A percentile compares a stretch with the other conserved stretches of the same genome.
Conservation (phyloP, 345 rosid species). For the Pistacia integerrima region DNA sequence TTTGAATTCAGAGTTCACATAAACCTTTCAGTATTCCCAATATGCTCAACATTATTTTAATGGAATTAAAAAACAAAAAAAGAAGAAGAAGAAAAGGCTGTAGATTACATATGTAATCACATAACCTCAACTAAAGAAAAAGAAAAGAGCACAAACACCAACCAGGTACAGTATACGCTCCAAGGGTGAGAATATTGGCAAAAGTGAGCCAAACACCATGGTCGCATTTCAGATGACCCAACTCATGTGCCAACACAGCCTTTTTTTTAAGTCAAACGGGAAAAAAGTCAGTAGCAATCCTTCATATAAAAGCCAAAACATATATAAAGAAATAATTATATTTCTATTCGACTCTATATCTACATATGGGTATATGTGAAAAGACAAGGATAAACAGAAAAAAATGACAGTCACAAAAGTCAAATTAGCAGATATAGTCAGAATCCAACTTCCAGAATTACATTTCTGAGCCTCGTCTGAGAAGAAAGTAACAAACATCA, state of each 20-base stretch:
- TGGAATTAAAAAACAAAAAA: neutral
- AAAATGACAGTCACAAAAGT: neutral
- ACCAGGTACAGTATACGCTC: constrained; percentile 95
- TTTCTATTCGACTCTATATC: neutral
- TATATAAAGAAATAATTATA: constrained; percentile 4
- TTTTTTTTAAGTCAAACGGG: constrained; percentile 26
- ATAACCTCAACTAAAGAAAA: constrained; percentile 10
- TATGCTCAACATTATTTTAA: neutral
- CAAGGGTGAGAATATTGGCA: constrained; percentile 90
- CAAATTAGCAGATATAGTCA: neutral
- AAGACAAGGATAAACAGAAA: constrained; percentile 5
- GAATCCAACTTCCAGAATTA: neutral
- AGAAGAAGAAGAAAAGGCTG: neutral
- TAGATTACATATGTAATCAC: neutral
- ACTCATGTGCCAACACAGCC: constrained; percentile 98
- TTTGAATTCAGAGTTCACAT: constrained; percentile 1
- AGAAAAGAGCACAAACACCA: constrained; percentile 38
- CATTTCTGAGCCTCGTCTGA: neutral
- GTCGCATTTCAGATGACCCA: constrained; percentile 96
- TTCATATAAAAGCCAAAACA: constrained; percentile 5
- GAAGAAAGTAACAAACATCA: neutral
- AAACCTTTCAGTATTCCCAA: neutral
- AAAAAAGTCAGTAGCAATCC: constrained; percentile 22
- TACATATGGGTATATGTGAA: neutral
- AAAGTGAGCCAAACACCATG: constrained; percentile 98